Percentiles rank a stretch among this genome's conserved stretches.
These are phyloP conservation scores for Kluyveromyces siamensis DNA, from an alignment of 805 yeast genomes.

Conservation along the genomic window DNA sequence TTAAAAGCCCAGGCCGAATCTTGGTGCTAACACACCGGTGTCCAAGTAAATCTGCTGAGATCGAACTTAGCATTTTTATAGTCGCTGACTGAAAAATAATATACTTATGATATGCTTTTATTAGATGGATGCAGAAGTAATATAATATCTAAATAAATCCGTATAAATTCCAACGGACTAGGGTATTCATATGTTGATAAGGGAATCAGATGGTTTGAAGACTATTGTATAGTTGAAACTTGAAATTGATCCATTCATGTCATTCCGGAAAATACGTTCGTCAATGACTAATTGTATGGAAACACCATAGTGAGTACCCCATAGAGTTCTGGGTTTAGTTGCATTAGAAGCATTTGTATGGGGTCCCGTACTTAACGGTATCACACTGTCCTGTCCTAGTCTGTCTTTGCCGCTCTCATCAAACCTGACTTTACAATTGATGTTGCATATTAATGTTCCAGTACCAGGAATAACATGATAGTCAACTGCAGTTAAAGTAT, in stretches of 20 bases:
- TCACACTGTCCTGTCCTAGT: slow-evolving; percentile 54
- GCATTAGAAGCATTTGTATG: slow-evolving; percentile 1
- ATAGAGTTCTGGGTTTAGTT: slow-evolving; percentile 38
- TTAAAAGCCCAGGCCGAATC: no score
- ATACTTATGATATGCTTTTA: neutral
- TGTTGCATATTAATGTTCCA: slow-evolving; percentile 41
- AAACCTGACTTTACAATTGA: slow-evolving; percentile 54
- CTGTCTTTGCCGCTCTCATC: slow-evolving; percentile 69
- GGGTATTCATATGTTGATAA: slow-evolving; percentile 18
- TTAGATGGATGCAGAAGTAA: neutral
- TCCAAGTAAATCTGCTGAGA: no score
- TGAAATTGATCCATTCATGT: slow-evolving; percentile 34
- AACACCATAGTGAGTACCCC: slow-evolving; percentile 70
- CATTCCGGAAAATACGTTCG: slow-evolving; percentile 33
- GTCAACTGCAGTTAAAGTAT: slow-evolving; percentile 54
- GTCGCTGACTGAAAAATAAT: no score
- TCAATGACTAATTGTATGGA: slow-evolving; percentile 48
- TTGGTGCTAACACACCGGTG: no score
- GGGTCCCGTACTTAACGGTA: slow-evolving; percentile 16
- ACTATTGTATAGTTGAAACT: slow-evolving; percentile 61
- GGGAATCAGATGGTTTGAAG: slow-evolving; percentile 47
- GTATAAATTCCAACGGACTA: neutral
- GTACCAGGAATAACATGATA: slow-evolving; percentile 62
- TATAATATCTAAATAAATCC: no score
- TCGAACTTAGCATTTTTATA: no score